Conservation (phyloP, 208 protist genomes). For the Trypanosomatidae sp. region DNA sequence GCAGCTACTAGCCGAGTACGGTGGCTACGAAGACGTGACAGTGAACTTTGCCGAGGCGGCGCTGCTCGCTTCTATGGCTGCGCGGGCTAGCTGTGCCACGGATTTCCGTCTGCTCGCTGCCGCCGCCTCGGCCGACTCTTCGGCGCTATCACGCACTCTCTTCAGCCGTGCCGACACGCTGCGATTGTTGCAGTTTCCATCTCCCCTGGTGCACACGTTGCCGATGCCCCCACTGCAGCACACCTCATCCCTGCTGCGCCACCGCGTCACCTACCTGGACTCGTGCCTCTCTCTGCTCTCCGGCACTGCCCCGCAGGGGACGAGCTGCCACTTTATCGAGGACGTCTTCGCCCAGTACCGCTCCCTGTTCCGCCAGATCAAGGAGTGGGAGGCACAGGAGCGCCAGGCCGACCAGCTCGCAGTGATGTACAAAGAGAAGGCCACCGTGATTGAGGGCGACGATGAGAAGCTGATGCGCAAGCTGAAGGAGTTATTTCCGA, state of each 20-base stretch:
- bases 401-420: slow-evolving; percentile 70
- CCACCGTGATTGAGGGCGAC: slow-evolving; percentile 87
- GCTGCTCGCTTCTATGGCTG: slow-evolving; percentile 66
- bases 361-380: slow-evolving; percentile 61
- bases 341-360: slow-evolving; percentile 66
- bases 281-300: slow-evolving; percentile 66
- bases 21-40: slow-evolving; percentile 89
- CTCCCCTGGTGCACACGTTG: slow-evolving; percentile 21
- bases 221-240: slow-evolving; percentile 33
- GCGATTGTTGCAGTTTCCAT: slow-evolving; percentile 68
- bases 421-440: slow-evolving; percentile 93
- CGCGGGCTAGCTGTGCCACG: slow-evolving; percentile 43
- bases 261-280: slow-evolving; percentile 77
- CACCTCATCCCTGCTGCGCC: slow-evolving; percentile 35
- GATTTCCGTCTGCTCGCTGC: slow-evolving; percentile 10
- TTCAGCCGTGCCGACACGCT: slow-evolving; percentile 48
- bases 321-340: slow-evolving; percentile 57
- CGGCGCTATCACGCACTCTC: slow-evolving; percentile 22
- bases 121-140: slow-evolving; percentile 4
- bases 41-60: slow-evolving; percentile 81
- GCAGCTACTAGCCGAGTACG: slow-evolving; percentile 66
- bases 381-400: slow-evolving; percentile 83
- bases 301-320: slow-evolving; percentile 44
- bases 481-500: slow-evolving; percentile 92
- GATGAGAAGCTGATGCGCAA: slow-evolving; percentile 89